Evolutionary conservation across 345 rosid species (phyloP).

Genomic region (Crucihimalaya himalaica): DNA sequence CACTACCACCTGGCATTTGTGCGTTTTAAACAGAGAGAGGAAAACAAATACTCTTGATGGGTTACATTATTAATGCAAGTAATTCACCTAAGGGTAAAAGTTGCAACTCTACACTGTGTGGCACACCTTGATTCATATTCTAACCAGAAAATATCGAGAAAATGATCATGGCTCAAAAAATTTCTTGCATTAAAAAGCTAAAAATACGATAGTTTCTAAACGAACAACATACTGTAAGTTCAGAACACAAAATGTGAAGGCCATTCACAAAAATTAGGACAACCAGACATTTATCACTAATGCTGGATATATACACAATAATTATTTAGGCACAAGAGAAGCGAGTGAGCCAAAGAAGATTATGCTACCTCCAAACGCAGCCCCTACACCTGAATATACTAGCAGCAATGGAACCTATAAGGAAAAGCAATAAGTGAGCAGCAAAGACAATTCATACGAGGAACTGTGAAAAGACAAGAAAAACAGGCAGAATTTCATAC

Average conservation of each 20-base stretch:
- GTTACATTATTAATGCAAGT: not conserved
- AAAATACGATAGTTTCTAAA: not conserved
- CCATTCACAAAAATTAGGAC: not conserved
- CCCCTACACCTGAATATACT: constrained; percentile 71
- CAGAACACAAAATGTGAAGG: not conserved
- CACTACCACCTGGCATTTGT: constrained; percentile 15
- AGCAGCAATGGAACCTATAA: constrained; percentile 76
- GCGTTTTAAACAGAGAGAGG: not conserved
- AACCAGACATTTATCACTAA: not conserved
- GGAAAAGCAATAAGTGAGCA: constrained; percentile 25
- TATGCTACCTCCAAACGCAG: constrained; percentile 84
- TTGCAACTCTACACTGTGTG: not conserved
- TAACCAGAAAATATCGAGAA: not conserved
- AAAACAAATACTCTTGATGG: not conserved
- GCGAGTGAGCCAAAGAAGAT: not conserved
- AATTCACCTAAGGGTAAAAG: not conserved
- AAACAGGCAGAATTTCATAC: not conserved
- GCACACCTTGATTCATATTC: not conserved
- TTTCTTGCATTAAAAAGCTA: not conserved
- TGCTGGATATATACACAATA: not conserved
- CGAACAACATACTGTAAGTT: constrained; percentile 1
- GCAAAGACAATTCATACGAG: constrained; percentile 1
- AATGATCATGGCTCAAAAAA: not conserved
- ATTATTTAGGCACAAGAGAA: constrained; percentile 2
- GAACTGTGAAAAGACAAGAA: not conserved